Conservation (phyloP, 768 basidiomycete species). For the Crucibulum laeve region DNA sequence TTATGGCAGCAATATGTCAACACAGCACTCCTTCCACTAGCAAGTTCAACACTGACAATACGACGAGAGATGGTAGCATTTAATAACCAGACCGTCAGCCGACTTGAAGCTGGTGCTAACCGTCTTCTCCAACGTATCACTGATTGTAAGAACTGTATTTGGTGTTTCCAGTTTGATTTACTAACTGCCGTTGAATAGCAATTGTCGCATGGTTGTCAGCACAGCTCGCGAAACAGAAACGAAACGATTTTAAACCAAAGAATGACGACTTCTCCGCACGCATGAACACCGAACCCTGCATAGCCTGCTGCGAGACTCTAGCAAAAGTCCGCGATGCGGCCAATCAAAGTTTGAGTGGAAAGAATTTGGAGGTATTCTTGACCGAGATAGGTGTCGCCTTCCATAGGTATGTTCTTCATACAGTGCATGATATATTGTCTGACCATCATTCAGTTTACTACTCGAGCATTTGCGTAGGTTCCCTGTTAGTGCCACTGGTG, state of each 20-base stretch:
- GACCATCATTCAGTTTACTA: constrained; percentile 53
- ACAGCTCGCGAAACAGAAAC: constrained; percentile 89
- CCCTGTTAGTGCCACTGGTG: constrained; percentile 94
- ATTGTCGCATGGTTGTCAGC: constrained; percentile 70
- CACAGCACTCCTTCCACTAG: constrained; percentile 84
- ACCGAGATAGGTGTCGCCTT: constrained; percentile 93
- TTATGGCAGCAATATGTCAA: constrained; percentile 97
- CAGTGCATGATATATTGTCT: constrained; percentile 2
- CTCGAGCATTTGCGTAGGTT: constrained; percentile 96
- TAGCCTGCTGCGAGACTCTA: constrained; percentile 78
- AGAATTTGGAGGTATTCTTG: constrained; percentile 89
- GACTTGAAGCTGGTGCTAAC: constrained; percentile 83
- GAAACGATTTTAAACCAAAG: constrained; percentile 92
- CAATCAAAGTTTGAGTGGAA: constrained; percentile 77
- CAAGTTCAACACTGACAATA: constrained; percentile 78
- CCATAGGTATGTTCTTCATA: constrained; percentile 56
- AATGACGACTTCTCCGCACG: constrained; percentile 94
- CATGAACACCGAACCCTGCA: constrained; percentile 92
- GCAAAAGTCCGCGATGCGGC: constrained; percentile 78
- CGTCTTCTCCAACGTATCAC: constrained; percentile 72
- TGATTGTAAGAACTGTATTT: constrained; percentile 54
- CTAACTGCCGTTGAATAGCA: constrained; percentile 33
- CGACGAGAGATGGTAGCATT: constrained; percentile 91
- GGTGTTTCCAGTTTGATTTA: constrained; percentile 4
- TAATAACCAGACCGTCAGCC: constrained; percentile 82